phyloP scores from a whole-genome alignment of 352 stramenopile genomes.

The Globisporangium polare region DNA sequence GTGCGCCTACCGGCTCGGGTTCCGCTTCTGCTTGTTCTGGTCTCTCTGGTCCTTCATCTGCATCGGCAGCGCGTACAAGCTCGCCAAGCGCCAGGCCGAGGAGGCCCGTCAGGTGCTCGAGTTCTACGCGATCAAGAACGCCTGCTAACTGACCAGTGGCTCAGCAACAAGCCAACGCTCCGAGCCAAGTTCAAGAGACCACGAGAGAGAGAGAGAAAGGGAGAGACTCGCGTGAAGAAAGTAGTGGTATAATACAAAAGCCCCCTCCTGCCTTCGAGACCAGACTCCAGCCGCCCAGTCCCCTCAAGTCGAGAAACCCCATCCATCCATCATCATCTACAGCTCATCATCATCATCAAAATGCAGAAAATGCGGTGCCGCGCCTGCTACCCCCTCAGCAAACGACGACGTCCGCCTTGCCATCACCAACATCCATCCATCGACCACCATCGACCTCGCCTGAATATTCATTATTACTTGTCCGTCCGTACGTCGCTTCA shows the following conservation, averaged over 20 bases:
- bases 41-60: conserved; percentile 76
- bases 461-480: conserved; percentile 13
- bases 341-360: conserved; percentile 6
- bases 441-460: background rate
- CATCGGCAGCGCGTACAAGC: conserved; percentile 52
- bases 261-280: background rate
- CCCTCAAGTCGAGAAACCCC: background rate
- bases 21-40: conserved; percentile 81
- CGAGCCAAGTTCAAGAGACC: too few relatives aligned
- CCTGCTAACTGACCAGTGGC: background rate
- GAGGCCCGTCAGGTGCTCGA: conserved; percentile 52
- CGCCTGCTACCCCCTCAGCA: too few relatives aligned
- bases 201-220: too few relatives aligned
- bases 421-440: too few relatives aligned
- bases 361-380: conserved; percentile 7
- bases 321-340: background rate
- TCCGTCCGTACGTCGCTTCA: conserved; percentile 4
- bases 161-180: conserved; percentile 7
- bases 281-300: background rate
- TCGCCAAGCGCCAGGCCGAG: conserved; percentile 47
- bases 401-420: too few relatives aligned
- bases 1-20: conserved; percentile 74
- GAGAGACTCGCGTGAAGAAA: background rate
- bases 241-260: conserved; percentile 13
- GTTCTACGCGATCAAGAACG: conserved; percentile 40